These are phyloP conservation scores for Papiliotrema fonsecae DNA, from an alignment of 1,284 basidiomycete genomes.

Conservation along the genomic window DNA sequence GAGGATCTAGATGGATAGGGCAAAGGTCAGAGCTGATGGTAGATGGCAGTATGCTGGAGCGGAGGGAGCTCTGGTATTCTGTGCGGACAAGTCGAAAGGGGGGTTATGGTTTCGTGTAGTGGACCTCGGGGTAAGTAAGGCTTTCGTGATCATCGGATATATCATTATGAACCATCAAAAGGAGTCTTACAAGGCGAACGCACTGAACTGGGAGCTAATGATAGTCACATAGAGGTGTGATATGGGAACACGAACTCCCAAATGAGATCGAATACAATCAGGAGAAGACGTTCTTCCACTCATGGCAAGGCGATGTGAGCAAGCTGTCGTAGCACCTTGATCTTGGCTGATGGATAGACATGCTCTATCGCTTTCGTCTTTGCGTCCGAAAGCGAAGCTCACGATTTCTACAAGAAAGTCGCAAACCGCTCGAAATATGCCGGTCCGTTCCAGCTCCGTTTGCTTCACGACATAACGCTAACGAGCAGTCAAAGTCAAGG, in stretches of 20 bases:
- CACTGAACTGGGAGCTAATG: background rate
- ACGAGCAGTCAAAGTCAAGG: slow-evolving; percentile 36
- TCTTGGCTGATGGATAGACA: slow-evolving; percentile 21
- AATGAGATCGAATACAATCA: slow-evolving; percentile 76
- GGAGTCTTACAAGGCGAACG: background rate
- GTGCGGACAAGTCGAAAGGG: slow-evolving; percentile 58
- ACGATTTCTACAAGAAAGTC: slow-evolving; percentile 85
- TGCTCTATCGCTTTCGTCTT: slow-evolving; percentile 76
- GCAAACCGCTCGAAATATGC: slow-evolving; percentile 61
- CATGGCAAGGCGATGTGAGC: slow-evolving; percentile 87
- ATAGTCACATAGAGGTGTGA: slow-evolving; percentile 71
- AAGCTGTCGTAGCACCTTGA: background rate
- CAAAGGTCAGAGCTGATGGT: slow-evolving; percentile 21
- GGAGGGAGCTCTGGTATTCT: slow-evolving; percentile 75
- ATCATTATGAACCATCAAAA: background rate
- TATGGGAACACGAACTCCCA: slow-evolving; percentile 94
- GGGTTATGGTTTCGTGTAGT: slow-evolving; percentile 69
- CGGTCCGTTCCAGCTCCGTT: slow-evolving; percentile 45
- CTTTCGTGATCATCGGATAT: slow-evolving; percentile 3
- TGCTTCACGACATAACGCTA: background rate
- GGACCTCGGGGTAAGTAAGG: slow-evolving; percentile 62
- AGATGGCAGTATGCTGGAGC: slow-evolving; percentile 81
- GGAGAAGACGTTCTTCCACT: slow-evolving; percentile 89
- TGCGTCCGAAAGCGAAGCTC: slow-evolving; percentile 80
- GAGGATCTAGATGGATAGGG: too few relatives aligned